Evolutionary conservation across 768 basidiomycete species (phyloP), one percentile per base, ranked within the genome.

Genomic region (Chalciporus pseudorubinellus): DNA sequence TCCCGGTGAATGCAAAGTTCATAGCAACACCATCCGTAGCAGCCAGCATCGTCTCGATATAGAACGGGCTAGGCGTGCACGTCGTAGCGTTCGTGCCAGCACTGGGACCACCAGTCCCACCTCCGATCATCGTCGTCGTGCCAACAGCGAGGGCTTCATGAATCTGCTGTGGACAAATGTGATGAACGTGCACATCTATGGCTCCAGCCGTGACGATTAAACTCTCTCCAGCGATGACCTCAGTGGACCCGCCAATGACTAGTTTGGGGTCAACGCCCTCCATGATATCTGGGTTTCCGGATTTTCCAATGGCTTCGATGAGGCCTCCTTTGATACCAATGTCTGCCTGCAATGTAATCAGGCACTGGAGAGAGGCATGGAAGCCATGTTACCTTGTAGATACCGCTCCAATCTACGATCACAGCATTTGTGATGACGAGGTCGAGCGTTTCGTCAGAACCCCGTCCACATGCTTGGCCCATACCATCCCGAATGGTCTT

Each of bases 401-500:
- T 97, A 2, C 94, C 93, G 26, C 82, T 83, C 90, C 92, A 98
- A 67, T 99, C 95, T 34, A 99, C 71, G 56, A 99, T 87, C 45
- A 99, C 76, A 2, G 91, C 93, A 63, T 97, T 98, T 38, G 93
- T 98, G 66, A 99, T 93, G 50, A 98, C 86, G 20, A 97, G 79
- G 65, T 99, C 95, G 41, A 98, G 79, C 0, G 84, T 78, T 43
- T 90, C 85, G 0, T 62, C 57, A 9, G 88, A 80, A 0, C 81
- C 75, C 12, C 83, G 73, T 56, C 89, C 83, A 2, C 88, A 89
- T 0, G 85, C 85, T 66, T 98, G 95, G 8, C 95, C 97, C 89
- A 97, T 95, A 6, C 97, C 97, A 62, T 98, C 97, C 20, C 95
- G 86, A 46, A 98, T 89, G 1, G 87, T 81, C 71, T 98, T 98